Base-by-base conservation (phyloP, 805 yeast species). In the Schizosaccharomyces lindneri region DNA sequence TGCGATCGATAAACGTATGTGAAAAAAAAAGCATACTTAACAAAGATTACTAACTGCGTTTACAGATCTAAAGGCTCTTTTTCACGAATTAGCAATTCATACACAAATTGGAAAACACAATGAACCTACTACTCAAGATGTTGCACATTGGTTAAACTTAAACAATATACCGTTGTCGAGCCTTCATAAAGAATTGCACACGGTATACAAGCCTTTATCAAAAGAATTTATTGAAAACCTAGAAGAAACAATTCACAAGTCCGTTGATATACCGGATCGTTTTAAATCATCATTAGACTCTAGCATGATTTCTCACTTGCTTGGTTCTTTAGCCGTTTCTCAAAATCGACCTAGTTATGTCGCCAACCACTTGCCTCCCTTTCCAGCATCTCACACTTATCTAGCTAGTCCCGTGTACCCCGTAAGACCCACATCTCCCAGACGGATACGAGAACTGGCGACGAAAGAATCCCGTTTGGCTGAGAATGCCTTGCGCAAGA, bases 351-450 rank as follows among this genome's bases (percentile, higher is more conserved):
- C 36, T 17, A 17, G 15, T 29, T 51, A 51, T 51, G 57, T 51
- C 7, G 31, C n/a, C 6, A 24, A 9, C 21, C 57, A 51, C 29
- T 17, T 90, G 66, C 98, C 98, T 0, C 81, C 81, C 13, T 75
- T 90, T 36, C 98, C 98, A 0, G 95, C 97, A 0, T 95, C 87
- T 67, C 94, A 89, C 71, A 90, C 97, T 0, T 90, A 84, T 69
- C 81, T 80, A 70, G 79, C 82, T 62, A 85, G 95, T 0, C 84
- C 95, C 0, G 76, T 77, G 64, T 88, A 75, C 69, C 76, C 82
- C 62, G 74, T 79, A 29, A 75, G 82, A 24, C 72, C 82, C 17
- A 78, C 82, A 1, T 90, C 87, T 67, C 86, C 89, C 64, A 80
- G 83, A 65, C 74, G 78, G 63, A 76, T 90, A 62, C 76, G 90